Evolutionary conservation across 768 basidiomycete species (phyloP), one percentile per base, ranked within the genome.

Genomic region (Agaricus bisporus): DNA sequence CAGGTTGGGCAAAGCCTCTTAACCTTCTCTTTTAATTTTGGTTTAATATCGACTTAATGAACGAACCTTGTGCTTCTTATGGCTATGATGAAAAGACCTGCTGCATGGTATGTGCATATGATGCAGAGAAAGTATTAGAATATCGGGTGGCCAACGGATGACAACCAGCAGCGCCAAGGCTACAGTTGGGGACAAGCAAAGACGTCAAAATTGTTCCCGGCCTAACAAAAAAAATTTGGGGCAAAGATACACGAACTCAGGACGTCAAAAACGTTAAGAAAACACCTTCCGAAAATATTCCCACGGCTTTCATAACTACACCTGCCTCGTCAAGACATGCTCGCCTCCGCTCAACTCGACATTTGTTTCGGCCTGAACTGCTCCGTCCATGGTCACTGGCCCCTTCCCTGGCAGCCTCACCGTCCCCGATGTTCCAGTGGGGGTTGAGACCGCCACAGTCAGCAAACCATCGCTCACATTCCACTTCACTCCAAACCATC

Each of bases 401-500:
- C 53, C 53, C n/a, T 37, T 28, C 14, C 53, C 53, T 12, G 53
- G 53, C 41, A 54, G 41, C 9, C 38, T 41, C 12, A 48, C 53
- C 6, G 41, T 48, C 26, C 53, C 53, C 20, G 53, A 48, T 9
- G 53, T 54, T 41, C 39, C 53, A 8, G 35, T n/a, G 2, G 46
- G 53, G 1, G 53, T 54, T 28, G 53, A 41, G 20, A 48, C 42
- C 17, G 20, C 10, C 5, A 48, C 18, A 12, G 47, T 48, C 17
- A 54, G 32, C 14, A 48, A 18, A 35, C 22, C 26, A 29, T 18
- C 22, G 8, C 32, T 15, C 28, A 68, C 51, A 2, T 53, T 59
- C 81, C 81, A 83, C 41, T 67, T 63, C 5, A 71, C 78, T 4
- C 74, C 73, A 59, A 73, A 83, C 73, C 73, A 76, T 0, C 81